Conservation (phyloP, 805 yeast species). For the Vanderwaltozyma verrucispora region DNA sequence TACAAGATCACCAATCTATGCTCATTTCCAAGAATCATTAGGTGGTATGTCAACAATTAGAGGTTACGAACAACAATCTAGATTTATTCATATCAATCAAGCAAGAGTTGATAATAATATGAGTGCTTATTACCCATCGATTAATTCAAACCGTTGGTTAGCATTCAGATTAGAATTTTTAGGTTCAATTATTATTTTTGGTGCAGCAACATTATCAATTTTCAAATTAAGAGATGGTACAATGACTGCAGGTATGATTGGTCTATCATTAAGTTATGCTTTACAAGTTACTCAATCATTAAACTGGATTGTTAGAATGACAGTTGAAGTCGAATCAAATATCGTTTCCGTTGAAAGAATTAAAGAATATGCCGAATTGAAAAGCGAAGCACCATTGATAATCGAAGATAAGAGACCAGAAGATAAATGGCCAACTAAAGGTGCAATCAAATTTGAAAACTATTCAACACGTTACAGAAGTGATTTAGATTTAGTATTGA, state of each 20-base stretch:
- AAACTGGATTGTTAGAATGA: slow-evolving; percentile 98
- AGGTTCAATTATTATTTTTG: slow-evolving; percentile 80
- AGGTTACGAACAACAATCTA: slow-evolving; percentile 55
- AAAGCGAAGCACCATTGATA: slow-evolving; percentile 75
- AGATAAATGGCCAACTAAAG: slow-evolving; percentile 60
- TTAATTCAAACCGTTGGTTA: slow-evolving; percentile 93
- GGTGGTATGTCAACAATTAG: slow-evolving; percentile 67
- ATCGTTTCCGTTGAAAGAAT: slow-evolving; percentile 95
- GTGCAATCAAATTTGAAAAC: slow-evolving; percentile 54
- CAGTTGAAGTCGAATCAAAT: slow-evolving; percentile 95
- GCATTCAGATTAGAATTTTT: slow-evolving; percentile 88
- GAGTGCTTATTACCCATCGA: slow-evolving; percentile 86
- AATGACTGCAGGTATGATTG: slow-evolving; percentile 84
- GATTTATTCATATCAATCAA: slow-evolving; percentile 57
- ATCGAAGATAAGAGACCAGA: slow-evolving; percentile 61
- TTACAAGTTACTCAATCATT: slow-evolving; percentile 85
- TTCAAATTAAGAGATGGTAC: slow-evolving; percentile 55
- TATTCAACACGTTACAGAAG: slow-evolving; percentile 82
- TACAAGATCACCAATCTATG: slow-evolving; percentile 69
- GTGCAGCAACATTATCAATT: slow-evolving; percentile 77
- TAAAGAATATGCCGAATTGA: slow-evolving; percentile 70
- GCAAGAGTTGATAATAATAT: slow-evolving; percentile 73
- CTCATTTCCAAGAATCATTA: slow-evolving; percentile 75
- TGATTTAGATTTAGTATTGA: slow-evolving; percentile 70
- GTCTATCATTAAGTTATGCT: slow-evolving; percentile 88